These are phyloP conservation scores for Paramecium primaurelia DNA, from an alignment of 73 alveolate species.

Conservation along the genomic window DNA sequence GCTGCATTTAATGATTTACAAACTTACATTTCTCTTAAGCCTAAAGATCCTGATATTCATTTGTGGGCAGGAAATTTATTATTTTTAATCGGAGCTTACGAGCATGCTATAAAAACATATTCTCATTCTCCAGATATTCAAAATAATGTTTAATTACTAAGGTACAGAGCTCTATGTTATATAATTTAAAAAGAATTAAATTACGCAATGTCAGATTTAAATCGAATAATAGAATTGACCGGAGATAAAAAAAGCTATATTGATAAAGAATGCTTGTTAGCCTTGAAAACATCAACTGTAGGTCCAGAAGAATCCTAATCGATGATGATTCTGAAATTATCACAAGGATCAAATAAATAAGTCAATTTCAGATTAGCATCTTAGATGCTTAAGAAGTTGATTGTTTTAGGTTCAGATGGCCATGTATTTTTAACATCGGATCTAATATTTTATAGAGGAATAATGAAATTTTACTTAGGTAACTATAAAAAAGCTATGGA, in stretches of 20 bases:
- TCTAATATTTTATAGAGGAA: conserved; percentile 51
- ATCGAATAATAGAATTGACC: conserved; percentile 47
- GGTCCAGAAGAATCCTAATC: conserved; percentile 42
- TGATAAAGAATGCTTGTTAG: conserved; percentile 34
- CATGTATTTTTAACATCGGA: conserved; percentile 24
- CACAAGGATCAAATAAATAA: background rate
- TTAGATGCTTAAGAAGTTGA: background rate
- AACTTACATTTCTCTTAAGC: conserved; percentile 40
- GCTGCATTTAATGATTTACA: conserved; percentile 52
- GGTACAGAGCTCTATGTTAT: conserved; percentile 50
- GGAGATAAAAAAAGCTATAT: conserved; percentile 55
- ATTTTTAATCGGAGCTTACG: conserved; percentile 51
- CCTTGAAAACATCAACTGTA: conserved; percentile 48
- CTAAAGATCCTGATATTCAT: conserved; percentile 57
- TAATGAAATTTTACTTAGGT: conserved; percentile 36
- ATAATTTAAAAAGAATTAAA: conserved; percentile 47
- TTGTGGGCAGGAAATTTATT: conserved; percentile 64
- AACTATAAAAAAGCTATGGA: conserved; percentile 51
- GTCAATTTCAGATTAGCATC: conserved; percentile 21
- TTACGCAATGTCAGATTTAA: conserved; percentile 41
- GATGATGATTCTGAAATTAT: background rate
- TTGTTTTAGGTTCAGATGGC: conserved; percentile 22
- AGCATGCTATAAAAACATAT: conserved; percentile 56
- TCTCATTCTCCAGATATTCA: conserved; percentile 53
- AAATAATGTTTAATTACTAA: conserved; percentile 34